These are phyloP conservation scores for Ichthyophthirius multifiliis DNA, from an alignment of 169 alveolate species.

Conservation along the genomic window DNA sequence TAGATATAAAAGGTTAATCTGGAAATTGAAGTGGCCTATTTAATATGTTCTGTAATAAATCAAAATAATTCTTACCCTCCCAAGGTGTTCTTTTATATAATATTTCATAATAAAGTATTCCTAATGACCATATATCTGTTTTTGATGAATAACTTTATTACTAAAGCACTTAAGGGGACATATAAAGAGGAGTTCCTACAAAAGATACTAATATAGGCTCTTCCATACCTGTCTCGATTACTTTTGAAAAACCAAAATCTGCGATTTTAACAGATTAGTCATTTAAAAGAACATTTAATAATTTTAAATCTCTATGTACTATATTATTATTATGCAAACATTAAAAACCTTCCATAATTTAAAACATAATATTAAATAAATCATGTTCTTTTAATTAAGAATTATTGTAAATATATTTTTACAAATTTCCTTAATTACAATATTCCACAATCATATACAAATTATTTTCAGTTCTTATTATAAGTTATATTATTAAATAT, in stretches of 20 bases:
- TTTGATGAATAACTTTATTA: constrained; percentile 26
- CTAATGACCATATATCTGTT: constrained; percentile 42
- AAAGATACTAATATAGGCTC: constrained; percentile 10
- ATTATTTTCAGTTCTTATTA: constrained; percentile 9
- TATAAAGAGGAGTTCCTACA: constrained; percentile 42
- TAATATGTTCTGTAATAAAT: neutral
- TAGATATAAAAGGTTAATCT: too few species aligned
- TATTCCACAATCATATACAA: constrained; percentile 3
- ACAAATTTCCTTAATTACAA: constrained; percentile 6
- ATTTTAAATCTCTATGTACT: constrained; percentile 43
- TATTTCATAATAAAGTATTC: constrained; percentile 26
- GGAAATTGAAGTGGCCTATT: too few species aligned
- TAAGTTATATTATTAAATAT: too few species aligned
- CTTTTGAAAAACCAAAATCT: constrained; percentile 44
- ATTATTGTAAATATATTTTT: neutral
- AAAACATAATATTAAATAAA: neutral
- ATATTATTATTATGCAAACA: constrained; percentile 20
- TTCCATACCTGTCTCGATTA: constrained; percentile 16
- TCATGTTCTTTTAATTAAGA: neutral
- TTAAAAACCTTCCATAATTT: constrained; percentile 2
- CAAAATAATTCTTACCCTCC: too few species aligned
- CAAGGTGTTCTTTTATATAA: constrained; percentile 34
- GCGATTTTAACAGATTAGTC: constrained; percentile 19
- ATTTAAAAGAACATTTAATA: constrained; percentile 24
- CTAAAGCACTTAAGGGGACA: constrained; percentile 37